Evolutionary conservation across 768 basidiomycete genomes (phyloP), one percentile per base, ranked within the genome.

Genomic region (Suillus cothurnatus): DNA sequence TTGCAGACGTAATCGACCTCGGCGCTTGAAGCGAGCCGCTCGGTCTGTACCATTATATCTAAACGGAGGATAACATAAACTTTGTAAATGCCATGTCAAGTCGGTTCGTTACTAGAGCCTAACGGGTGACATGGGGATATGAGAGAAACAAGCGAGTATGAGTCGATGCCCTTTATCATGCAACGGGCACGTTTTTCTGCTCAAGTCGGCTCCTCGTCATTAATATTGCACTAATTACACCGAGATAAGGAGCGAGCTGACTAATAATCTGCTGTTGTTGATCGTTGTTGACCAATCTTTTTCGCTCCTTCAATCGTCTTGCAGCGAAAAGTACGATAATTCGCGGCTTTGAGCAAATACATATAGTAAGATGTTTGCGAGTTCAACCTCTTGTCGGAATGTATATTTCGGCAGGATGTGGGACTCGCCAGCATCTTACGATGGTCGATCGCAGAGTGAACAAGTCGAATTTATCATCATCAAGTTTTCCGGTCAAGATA

Each of bases 1-100:
- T 76, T 59, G 58, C 38, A 64, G 66, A 69, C 23, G 58, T 69
- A 62, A 65, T 69, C 31, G 43, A 41, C 47, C 49, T 57, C 21
- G 59, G 60, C 9, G 31, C 61, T 31, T 75, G 58, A 76, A 59
- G 41, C 39, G 26, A 41, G 9, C 19, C n/a, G 9, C 19, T 59
- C 12, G 28, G 19, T 12, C 58, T 39, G 57, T 19, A 58, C 23
- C 12, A 19, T 53, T 53, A 21, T 31, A 55, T 55, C 21, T n/a
- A 32, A 32, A 55, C 6, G 31, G 21, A 55, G 21, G 12, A 21
- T 19, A 31, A 32, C 53, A 21, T 21, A 32, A 55, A 21, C 32
- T 55, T 32, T 55, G 53, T 55, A 55, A 19, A 55, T 55, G 5
- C 21, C 14, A 38, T 38, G 38, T 8, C 6, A 49, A 23, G 23